These are phyloP conservation scores for Glycine tomentella DNA, from an alignment of 306 rosid genomes.

Conservation along the genomic window DNA sequence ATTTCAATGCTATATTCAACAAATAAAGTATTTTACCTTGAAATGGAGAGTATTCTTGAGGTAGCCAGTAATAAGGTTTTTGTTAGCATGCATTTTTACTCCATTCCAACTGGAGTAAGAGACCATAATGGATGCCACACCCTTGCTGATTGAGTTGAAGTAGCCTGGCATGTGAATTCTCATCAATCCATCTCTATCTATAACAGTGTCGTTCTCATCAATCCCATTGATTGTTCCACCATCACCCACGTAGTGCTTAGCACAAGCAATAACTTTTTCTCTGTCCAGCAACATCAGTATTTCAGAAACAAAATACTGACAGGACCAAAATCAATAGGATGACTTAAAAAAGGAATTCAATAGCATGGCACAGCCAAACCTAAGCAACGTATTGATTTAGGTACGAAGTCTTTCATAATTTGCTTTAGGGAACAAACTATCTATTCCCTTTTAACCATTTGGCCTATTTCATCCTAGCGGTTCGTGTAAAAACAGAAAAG, in stretches of 20 bases:
- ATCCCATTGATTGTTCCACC: slow-evolving; percentile 57
- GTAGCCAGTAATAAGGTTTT: slow-evolving; percentile 49
- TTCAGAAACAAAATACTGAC: slow-evolving; percentile 41
- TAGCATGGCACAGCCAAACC: slow-evolving; percentile 1
- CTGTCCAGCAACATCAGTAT: slow-evolving; percentile 26
- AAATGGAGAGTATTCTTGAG: slow-evolving; percentile 55
- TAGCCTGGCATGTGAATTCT: slow-evolving; percentile 56
- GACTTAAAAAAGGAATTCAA: neutral
- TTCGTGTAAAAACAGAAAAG: neutral
- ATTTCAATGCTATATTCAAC: neutral
- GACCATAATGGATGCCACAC: slow-evolving; percentile 60
- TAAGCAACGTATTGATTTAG: neutral
- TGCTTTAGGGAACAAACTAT: neutral
- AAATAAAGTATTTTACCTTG: slow-evolving; percentile 44
- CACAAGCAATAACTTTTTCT: slow-evolving; percentile 52
- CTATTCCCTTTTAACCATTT: neutral
- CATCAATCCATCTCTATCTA: slow-evolving; percentile 47
- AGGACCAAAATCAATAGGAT: slow-evolving; percentile 11
- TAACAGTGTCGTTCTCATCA: slow-evolving; percentile 51
- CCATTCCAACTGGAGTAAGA: slow-evolving; percentile 68
- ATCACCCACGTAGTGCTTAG: slow-evolving; percentile 60
- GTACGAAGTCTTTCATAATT: neutral
- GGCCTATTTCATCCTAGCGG: neutral
- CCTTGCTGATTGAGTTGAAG: slow-evolving; percentile 48
- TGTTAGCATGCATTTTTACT: slow-evolving; percentile 57